Conservation (phyloP, 2,329 filamentous ascomycete genomes). For the Orbilia javanica region DNA sequence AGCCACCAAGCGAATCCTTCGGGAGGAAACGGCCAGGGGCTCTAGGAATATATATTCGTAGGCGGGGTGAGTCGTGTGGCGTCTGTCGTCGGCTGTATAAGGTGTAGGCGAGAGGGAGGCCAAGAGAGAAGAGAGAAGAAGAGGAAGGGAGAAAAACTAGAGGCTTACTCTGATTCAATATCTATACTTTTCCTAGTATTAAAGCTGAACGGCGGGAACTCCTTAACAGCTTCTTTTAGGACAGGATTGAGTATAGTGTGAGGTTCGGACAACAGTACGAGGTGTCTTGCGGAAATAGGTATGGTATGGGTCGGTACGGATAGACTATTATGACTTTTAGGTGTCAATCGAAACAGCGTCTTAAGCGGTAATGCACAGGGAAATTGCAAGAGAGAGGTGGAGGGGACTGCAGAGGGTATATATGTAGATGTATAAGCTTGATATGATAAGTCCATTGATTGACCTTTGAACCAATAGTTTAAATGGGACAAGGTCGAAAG, state of each 20-base stretch:
- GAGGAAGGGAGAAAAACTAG: slow-evolving; percentile 33
- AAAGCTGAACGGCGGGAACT: slow-evolving; percentile 42
- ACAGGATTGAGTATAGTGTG: slow-evolving; percentile 56
- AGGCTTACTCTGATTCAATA: slow-evolving; percentile 56
- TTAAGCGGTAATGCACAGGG: slow-evolving; percentile 31
- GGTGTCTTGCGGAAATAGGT: slow-evolving; percentile 51
- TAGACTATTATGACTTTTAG: slow-evolving; percentile 50
- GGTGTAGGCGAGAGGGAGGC: slow-evolving; percentile 43
- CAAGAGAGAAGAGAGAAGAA: slow-evolving; percentile 38
- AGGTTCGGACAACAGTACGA: slow-evolving; percentile 23
- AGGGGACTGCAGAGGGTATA: slow-evolving; percentile 49
- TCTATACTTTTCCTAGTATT: slow-evolving; percentile 47
- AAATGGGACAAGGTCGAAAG: slow-evolving; percentile 30
- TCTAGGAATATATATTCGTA: slow-evolving; percentile 39
- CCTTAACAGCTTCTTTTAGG: slow-evolving; percentile 20
- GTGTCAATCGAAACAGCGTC: slow-evolving; percentile 31
- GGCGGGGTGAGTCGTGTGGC: slow-evolving; percentile 21
- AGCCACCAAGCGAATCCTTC: slow-evolving; percentile 36
- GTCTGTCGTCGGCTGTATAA: slow-evolving; percentile 21
- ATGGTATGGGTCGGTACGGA: slow-evolving; percentile 53
- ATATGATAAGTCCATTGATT: slow-evolving; percentile 12
- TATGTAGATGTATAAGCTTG: slow-evolving; percentile 45
- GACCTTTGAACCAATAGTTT: slow-evolving; percentile 5
- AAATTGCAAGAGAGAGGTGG: slow-evolving; percentile 32
- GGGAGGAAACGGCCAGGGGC: slow-evolving; percentile 30